These are phyloP conservation scores for Afroboletus lepidellus DNA, from an alignment of 1,284 basidiomycete genomes.

Conservation along the genomic window DNA sequence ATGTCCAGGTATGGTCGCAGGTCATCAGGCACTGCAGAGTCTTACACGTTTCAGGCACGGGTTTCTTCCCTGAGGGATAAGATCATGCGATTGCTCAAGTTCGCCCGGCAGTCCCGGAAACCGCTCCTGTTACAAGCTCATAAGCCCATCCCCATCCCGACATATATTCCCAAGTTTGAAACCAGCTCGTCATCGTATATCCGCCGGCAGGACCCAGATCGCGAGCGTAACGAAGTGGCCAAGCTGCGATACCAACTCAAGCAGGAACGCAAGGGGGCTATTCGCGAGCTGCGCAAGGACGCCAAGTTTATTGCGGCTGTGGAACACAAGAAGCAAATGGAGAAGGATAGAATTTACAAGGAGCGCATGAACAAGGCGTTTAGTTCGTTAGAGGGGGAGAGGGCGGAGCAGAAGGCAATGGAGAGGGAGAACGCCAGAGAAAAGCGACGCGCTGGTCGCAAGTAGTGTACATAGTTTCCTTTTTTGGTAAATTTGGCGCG, in stretches of 20 bases:
- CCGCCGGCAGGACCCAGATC: constrained; percentile 87
- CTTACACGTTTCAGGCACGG: constrained; percentile 40
- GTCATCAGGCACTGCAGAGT: not conserved
- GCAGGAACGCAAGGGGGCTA: constrained; percentile 96
- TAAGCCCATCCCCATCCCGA: constrained; percentile 93
- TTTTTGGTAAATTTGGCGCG: constrained; percentile 8
- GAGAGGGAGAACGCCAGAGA: constrained; percentile 78
- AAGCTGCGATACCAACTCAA: constrained; percentile 92
- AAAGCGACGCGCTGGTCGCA: constrained; percentile 73
- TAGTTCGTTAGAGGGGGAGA: constrained; percentile 82
- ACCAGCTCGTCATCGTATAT: constrained; percentile 78
- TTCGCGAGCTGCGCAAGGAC: constrained; percentile 95
- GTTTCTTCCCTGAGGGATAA: constrained; percentile 44
- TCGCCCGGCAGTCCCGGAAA: constrained; percentile 68
- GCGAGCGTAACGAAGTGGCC: constrained; percentile 81
- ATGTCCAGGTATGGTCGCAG: constrained; percentile 50
- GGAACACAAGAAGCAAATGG: constrained; percentile 78
- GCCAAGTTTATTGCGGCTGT: constrained; percentile 89
- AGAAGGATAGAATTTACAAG: constrained; percentile 80
- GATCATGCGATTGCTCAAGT: constrained; percentile 66
- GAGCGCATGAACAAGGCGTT: constrained; percentile 82
- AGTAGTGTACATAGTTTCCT: constrained; percentile 36
- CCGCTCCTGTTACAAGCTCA: constrained; percentile 90
- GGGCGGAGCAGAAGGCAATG: constrained; percentile 94
- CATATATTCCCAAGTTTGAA: constrained; percentile 95